Conservation (phyloP, 805 yeast genomes). For the Starmera quercuum region DNA sequence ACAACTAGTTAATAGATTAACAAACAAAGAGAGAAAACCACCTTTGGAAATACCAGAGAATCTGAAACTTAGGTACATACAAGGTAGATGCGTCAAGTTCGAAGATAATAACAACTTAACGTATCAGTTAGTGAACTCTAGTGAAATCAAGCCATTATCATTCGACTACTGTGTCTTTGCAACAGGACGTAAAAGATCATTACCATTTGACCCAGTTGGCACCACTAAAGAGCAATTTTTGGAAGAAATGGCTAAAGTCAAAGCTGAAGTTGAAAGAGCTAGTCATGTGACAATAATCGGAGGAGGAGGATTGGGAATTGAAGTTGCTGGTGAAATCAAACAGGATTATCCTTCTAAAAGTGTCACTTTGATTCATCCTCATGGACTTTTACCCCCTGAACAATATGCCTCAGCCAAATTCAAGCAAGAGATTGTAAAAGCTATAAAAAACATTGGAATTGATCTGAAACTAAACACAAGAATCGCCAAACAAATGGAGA, state of each 20-base stretch:
- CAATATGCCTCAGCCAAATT: conserved; percentile 16
- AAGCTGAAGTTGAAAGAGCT: conserved; percentile 24
- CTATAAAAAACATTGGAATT: conserved; percentile 15
- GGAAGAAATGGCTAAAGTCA: conserved; percentile 33
- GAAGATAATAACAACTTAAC: conserved; percentile 13
- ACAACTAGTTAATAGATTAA: conserved; percentile 22
- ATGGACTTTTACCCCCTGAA: conserved; percentile 33
- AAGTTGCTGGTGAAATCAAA: conserved; percentile 41
- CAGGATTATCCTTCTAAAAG: conserved; percentile 28
- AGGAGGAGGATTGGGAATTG: conserved; percentile 47
- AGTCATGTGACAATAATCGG: conserved; percentile 39
- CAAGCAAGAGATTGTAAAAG: conserved; percentile 8
- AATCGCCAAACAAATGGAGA: conserved; percentile 19
- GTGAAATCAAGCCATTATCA: conserved; percentile 16
- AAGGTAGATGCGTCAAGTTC: conserved; percentile 17
- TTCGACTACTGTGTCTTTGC: conserved; percentile 43
- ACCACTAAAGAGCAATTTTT: conserved; percentile 27
- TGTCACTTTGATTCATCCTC: conserved; percentile 35
- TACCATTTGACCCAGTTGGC: conserved; percentile 50
- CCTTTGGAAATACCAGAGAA: conserved; percentile 6
- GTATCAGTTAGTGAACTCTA: conserved; percentile 12
- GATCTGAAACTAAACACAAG: conserved; percentile 24
- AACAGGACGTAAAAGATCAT: conserved; percentile 41
- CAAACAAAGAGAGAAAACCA: conserved; percentile 1
- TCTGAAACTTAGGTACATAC: conserved; percentile 13